Evolutionary conservation across 768 basidiomycete genomes (phyloP).

Genomic region (Pisolithus marmoratus): DNA sequence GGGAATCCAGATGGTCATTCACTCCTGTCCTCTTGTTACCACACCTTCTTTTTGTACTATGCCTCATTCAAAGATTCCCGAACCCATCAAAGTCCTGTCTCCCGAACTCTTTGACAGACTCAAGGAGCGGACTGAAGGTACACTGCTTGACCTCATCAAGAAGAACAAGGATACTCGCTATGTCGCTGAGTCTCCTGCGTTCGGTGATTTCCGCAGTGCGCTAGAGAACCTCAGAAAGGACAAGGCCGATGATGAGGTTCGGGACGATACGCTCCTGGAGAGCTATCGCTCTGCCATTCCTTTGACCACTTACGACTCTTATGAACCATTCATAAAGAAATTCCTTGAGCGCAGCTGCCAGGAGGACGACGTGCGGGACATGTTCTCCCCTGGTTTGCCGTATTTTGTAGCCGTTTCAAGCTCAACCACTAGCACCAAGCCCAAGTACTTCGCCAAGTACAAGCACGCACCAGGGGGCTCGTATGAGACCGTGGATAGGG

Average conservation of each 20-base stretch:
- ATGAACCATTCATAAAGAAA: conserved; percentile 11
- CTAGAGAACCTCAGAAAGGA: conserved; percentile 6
- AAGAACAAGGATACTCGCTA: conserved; percentile 12
- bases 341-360: conserved; percentile 3
- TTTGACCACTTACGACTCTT: conserved; percentile 17
- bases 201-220: conserved; percentile 8
- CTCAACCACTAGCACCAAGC: conserved; percentile 12
- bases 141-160: conserved; percentile 7
- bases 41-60: too few relatives aligned
- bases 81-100: background rate
- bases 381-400: conserved; percentile 20
- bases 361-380: conserved; percentile 12
- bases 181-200: conserved; percentile 9
- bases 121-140: conserved; percentile 1
- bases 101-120: background rate
- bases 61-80: background rate
- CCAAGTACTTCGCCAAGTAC: conserved; percentile 18
- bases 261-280: conserved; percentile 6
- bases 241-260: conserved; percentile 1
- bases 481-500: conserved; percentile 9
- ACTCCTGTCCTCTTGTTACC: too few relatives aligned
- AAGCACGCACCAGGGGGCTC: conserved; percentile 4
- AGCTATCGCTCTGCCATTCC: conserved; percentile 13
- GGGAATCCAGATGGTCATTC: too few relatives aligned
- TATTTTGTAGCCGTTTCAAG: conserved; percentile 15